Evolutionary conservation across 108 stramenopile species (phyloP), one percentile per base, ranked within the genome.

Genomic region (Cyclostephanos invisitatus): DNA sequence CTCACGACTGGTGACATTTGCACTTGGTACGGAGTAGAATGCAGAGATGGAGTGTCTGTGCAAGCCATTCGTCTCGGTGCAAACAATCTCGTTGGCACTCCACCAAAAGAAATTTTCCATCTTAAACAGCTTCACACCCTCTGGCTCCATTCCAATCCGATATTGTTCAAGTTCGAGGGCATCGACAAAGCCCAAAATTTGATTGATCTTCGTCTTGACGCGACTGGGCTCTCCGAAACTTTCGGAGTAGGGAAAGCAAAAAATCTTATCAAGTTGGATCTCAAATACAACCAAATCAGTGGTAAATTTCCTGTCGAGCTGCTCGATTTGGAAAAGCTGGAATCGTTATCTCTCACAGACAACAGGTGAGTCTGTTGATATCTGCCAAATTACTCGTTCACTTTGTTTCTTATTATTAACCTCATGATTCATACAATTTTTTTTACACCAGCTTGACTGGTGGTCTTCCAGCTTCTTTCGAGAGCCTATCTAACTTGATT

Each of bases 111-210:
- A 67, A 81, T 95, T n/a, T 95, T 86, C 72, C 62, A 77, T 35
- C 72, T 95, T 28, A 66, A 74, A 12, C 86, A 88, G 21, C 68
- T 95, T 25, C 82, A 85, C 63, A 75, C 67, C 14, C 70, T 95
- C 15, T 91, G 89, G 91, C 38, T 95, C 9, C 90, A 91, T 62
- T 91, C 94, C 11, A 95, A 95, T 69, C 88, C 87, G 6, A 83
- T 92, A 28, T 62, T 82, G 25, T 83, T 92, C 50, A 86, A 80
- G 64, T 91, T 94, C 67, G 83, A 84, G 9, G 91, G 89, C 42
- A 94, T 94, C 66, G 89, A 64, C 51, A 72, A 85, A 42, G 93
- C 93, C 1, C 63, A 67, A 20, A 87, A 79, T 42, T 79, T 94
- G 7, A 71, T 74, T 35, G 87, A 84, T 55, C 77, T 94, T 42